Conservation (phyloP, 2,329 filamentous ascomycete genomes). For the Curvularia verruculosa region DNA sequence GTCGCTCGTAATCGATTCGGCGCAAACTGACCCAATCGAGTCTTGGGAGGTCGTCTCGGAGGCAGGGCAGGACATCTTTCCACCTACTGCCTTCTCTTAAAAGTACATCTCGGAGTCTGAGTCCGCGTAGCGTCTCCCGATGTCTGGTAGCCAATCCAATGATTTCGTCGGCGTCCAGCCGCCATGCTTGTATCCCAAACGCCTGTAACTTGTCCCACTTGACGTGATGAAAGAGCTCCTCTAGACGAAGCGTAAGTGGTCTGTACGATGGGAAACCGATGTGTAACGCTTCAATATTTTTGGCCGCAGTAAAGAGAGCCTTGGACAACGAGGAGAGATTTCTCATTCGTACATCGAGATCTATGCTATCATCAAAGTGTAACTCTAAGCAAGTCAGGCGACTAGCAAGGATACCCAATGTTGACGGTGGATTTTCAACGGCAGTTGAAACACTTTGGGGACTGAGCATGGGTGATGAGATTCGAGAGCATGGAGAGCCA, state of each 20-base stretch:
- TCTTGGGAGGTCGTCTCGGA: constrained; percentile 62
- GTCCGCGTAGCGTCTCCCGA: constrained; percentile 61
- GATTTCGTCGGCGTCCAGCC: constrained; percentile 65
- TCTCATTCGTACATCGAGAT: constrained; percentile 63
- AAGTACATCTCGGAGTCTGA: constrained; percentile 66
- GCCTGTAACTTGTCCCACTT: constrained; percentile 66
- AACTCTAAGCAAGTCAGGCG: constrained; percentile 68
- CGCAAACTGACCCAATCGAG: constrained; percentile 69
- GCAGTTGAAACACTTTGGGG: constrained; percentile 63
- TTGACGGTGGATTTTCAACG: constrained; percentile 54
- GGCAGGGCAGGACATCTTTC: constrained; percentile 63
- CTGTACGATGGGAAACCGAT: constrained; percentile 66
- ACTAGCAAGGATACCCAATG: constrained; percentile 59
- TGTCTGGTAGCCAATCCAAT: constrained; percentile 63
- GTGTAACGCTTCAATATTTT: constrained; percentile 67
- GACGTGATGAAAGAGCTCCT: constrained; percentile 67
- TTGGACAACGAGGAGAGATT: constrained; percentile 64
- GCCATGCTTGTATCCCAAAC: constrained; percentile 70
- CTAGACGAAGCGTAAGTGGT: constrained; percentile 63
- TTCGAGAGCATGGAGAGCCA: constrained; percentile 63
- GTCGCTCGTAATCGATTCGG: constrained; percentile 63
- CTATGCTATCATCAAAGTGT: constrained; percentile 64
- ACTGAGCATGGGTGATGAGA: constrained; percentile 68
- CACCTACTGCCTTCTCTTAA: constrained; percentile 65
- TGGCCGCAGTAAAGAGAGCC: constrained; percentile 63